These are phyloP conservation scores for Flaveria trinervia DNA, from an alignment of 129 eudicot species.

Conservation along the genomic window DNA sequence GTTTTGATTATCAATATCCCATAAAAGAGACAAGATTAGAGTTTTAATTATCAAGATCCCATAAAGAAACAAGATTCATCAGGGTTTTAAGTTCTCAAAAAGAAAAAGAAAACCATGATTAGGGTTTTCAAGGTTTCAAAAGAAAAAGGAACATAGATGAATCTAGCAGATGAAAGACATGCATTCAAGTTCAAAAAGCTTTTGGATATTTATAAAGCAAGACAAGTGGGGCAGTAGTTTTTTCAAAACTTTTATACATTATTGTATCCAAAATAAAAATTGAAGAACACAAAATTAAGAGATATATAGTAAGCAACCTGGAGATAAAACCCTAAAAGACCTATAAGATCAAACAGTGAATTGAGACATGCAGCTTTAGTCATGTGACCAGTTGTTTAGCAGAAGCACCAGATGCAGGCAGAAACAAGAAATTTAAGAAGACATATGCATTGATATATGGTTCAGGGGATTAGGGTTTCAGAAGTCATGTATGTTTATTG, in stretches of 20 bases:
- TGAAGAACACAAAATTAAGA: neutral
- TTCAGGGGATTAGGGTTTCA: slow-evolving; percentile 38
- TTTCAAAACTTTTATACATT: neutral
- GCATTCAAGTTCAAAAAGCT: slow-evolving; percentile 10
- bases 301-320: slow-evolving; percentile 17
- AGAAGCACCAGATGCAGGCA: slow-evolving; percentile 32
- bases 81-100: neutral
- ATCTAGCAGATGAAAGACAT: slow-evolving; percentile 8
- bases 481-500: slow-evolving; percentile 35
- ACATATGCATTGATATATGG: slow-evolving; percentile 20
- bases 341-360: slow-evolving; percentile 40
- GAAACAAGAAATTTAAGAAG: slow-evolving; percentile 28
- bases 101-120: slow-evolving; percentile 1
- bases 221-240: slow-evolving; percentile 4
- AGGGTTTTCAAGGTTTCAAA: slow-evolving; percentile 24
- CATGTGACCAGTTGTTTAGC: slow-evolving; percentile 33
- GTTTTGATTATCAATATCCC: neutral
- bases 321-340: slow-evolving; percentile 38
- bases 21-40: neutral
- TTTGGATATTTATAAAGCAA: slow-evolving; percentile 23
- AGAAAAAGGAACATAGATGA: slow-evolving; percentile 11
- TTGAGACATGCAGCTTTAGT: slow-evolving; percentile 30
- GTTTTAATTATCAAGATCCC: neutral
- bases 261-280: neutral
- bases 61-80: neutral